Percentiles rank a stretch among this genome's conserved stretches.
These are phyloP conservation scores for Lycium barbarum DNA, from an alignment of 257 asterid genomes.

Conservation along the genomic window DNA sequence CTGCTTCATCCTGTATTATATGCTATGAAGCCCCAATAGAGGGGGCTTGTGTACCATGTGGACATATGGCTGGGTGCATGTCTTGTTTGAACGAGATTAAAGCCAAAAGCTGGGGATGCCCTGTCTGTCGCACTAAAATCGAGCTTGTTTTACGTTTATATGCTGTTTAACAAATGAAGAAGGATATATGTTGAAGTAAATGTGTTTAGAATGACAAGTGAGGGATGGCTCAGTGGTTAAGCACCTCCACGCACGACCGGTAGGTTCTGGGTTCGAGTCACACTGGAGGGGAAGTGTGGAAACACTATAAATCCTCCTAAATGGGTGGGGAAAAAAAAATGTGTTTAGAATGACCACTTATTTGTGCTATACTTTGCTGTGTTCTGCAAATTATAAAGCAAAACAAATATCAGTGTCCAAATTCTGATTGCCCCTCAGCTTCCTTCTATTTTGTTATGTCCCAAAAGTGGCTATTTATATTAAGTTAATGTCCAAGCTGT, in stretches of 20 bases:
- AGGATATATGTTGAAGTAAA: neutral
- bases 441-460: neutral
- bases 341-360: neutral
- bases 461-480: neutral
- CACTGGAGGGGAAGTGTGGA: too few relatives aligned
- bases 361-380: neutral
- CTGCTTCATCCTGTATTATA: constrained; percentile 55
- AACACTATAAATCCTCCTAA: too few relatives aligned
- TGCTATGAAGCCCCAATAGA: constrained; percentile 66
- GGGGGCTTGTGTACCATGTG: constrained; percentile 78
- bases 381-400: neutral
- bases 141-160: constrained; percentile 60
- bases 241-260: too few relatives aligned
- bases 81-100: constrained; percentile 60
- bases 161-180: constrained; percentile 45
- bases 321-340: too few relatives aligned
- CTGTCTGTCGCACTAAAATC: constrained; percentile 65
- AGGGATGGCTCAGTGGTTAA: too few relatives aligned
- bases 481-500: neutral
- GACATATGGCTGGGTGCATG: constrained; percentile 83
- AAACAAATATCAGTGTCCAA: neutral
- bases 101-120: constrained; percentile 70
- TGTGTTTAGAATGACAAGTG: too few relatives aligned
- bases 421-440: neutral
- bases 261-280: too few relatives aligned